phyloP scores from a whole-genome alignment of 192 early-diverging fungal genomes.

The Backusella mclennaniae region DNA sequence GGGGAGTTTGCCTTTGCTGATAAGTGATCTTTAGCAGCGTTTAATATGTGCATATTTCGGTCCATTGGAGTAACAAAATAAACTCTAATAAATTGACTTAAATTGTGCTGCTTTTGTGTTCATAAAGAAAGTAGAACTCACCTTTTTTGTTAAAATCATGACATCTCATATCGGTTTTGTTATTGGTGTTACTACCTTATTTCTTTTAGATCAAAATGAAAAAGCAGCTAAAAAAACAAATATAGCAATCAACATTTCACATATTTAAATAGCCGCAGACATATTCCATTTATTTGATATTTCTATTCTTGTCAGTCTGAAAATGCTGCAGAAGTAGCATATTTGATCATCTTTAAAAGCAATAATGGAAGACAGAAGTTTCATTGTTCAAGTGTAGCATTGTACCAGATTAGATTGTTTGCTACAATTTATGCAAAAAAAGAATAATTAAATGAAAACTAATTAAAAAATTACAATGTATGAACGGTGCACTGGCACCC shows the following conservation, averaged over 20 bases:
- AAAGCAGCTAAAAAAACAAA: background rate
- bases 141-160: background rate
- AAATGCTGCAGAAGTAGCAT: background rate
- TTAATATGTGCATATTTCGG: background rate
- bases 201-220: background rate
- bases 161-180: background rate
- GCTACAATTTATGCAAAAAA: background rate
- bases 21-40: background rate
- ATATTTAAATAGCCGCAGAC: background rate
- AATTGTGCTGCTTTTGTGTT: background rate
- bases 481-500: background rate
- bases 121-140: background rate
- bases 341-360: background rate
- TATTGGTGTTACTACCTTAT: background rate
- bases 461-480: background rate
- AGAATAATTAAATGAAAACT: background rate
- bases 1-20: background rate
- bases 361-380: background rate
- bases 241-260: background rate
- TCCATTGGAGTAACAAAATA: background rate
- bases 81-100: background rate
- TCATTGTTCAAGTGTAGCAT: background rate
- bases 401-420: background rate
- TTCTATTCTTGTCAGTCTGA: background rate
- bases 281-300: background rate